phyloP scores from a whole-genome alignment of 495 filamentous ascomycete genomes.

The Hapsidospora chrysogenum region DNA sequence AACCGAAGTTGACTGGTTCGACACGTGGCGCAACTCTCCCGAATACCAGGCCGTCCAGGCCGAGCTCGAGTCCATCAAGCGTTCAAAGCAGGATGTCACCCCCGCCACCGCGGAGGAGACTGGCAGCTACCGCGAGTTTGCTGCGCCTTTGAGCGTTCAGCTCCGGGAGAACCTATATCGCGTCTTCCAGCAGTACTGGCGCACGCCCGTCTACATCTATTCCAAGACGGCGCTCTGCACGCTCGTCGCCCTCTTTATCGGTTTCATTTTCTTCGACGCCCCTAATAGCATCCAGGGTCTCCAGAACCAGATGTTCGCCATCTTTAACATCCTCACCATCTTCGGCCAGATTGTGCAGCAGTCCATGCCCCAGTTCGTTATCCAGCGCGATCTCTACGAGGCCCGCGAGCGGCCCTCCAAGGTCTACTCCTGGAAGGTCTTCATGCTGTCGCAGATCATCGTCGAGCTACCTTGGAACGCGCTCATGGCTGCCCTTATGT shows the following conservation, averaged over 20 bases:
- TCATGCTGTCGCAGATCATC: conserved; percentile 63
- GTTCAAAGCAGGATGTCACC: conserved; percentile 32
- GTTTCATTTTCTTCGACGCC: conserved; percentile 72
- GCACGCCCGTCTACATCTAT: conserved; percentile 74
- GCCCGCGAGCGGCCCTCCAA: conserved; percentile 73
- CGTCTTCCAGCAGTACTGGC: conserved; percentile 82
- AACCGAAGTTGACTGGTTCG: conserved; percentile 66
- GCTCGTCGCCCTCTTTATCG: conserved; percentile 57
- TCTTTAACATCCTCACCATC: conserved; percentile 70
- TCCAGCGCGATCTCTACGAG: conserved; percentile 67
- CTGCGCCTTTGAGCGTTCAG: conserved; percentile 37
- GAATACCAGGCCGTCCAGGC: conserved; percentile 51
- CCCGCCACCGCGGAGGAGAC: conserved; percentile 11
- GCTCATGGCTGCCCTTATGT: conserved; percentile 51
- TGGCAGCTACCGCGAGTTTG: conserved; percentile 34
- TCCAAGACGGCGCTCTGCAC: conserved; percentile 44
- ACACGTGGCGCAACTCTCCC: conserved; percentile 59
- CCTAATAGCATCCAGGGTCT: conserved; percentile 57
- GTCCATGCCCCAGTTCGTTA: conserved; percentile 72
- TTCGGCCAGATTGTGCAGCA: conserved; percentile 64
- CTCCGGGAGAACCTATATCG: conserved; percentile 37
- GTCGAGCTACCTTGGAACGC: conserved; percentile 65
- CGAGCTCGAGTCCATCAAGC: conserved; percentile 54
- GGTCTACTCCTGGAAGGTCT: conserved; percentile 67
- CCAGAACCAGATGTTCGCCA: conserved; percentile 74